Evolutionary conservation across 2,329 filamentous ascomycete species (phyloP).

Genomic region (Beauveria caledonica): DNA sequence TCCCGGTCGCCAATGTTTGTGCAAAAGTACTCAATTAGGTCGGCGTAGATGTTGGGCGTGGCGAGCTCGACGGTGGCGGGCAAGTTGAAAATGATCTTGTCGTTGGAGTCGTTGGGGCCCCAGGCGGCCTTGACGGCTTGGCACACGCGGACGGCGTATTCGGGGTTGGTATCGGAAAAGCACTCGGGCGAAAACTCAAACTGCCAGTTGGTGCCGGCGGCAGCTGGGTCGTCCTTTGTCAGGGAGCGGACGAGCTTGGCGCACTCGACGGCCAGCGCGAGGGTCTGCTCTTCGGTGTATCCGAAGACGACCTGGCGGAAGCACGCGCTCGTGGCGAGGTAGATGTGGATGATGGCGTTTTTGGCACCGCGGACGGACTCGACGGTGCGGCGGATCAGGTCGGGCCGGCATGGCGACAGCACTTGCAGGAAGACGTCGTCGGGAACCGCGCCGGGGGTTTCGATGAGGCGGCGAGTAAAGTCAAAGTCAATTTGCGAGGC

Average conservation of each 20-base stretch:
- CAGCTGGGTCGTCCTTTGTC: conserved; percentile 66
- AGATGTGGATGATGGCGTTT: conserved; percentile 91
- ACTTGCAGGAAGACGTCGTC: conserved; percentile 91
- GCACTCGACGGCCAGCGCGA: conserved; percentile 78
- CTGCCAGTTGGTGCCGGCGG: conserved; percentile 56
- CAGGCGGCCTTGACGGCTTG: conserved; percentile 91
- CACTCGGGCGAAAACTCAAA: conserved; percentile 82
- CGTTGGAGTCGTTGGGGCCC: conserved; percentile 69
- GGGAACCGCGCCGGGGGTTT: conserved; percentile 74
- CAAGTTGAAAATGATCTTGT: conserved; percentile 85
- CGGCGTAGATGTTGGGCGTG: conserved; percentile 91
- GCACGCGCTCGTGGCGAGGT: conserved; percentile 91
- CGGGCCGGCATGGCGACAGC: conserved; percentile 81
- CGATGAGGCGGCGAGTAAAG: conserved; percentile 79
- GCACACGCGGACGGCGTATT: conserved; percentile 76
- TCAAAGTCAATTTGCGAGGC: conserved; percentile 94
- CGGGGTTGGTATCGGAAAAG: conserved; percentile 83
- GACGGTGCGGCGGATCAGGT: conserved; percentile 83
- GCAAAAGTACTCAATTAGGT: conserved; percentile 95
- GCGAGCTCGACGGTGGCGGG: conserved; percentile 93
- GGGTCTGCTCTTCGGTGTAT: conserved; percentile 72
- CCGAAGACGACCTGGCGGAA: conserved; percentile 89
- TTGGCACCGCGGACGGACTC: conserved; percentile 83
- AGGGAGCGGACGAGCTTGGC: conserved; percentile 79
- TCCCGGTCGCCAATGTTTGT: conserved; percentile 74